Evolutionary conservation across 2,329 filamentous ascomycete species (phyloP).

Genomic region (Calonectria crousiana): DNA sequence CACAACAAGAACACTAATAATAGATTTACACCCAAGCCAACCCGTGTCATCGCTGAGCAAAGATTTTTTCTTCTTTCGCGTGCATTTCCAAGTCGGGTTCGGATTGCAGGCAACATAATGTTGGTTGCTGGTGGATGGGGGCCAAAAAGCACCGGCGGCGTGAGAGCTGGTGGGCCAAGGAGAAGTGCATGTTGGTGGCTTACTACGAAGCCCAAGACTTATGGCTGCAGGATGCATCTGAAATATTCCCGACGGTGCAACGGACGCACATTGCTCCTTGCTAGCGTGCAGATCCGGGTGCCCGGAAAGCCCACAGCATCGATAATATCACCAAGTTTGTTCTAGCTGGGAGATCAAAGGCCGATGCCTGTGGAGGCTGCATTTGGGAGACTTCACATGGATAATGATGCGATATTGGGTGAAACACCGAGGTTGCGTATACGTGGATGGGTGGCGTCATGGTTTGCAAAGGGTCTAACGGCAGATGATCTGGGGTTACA

Average conservation of each 20-base stretch:
- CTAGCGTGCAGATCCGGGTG: not conserved
- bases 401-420: not conserved
- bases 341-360: not conserved
- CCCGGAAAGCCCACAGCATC: not conserved
- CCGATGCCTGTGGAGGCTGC: too few relatives aligned
- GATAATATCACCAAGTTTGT: not conserved
- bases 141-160: not conserved
- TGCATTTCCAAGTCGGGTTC: not conserved
- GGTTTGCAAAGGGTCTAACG: not conserved
- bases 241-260: not conserved
- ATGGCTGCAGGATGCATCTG: not conserved
- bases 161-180: not conserved
- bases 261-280: not conserved
- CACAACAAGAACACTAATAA: not conserved
- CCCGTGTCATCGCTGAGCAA: too few relatives aligned
- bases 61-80: not conserved
- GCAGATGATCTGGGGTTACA: not conserved
- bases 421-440: not conserved
- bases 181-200: constrained; percentile 1
- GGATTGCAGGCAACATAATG: not conserved
- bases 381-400: not conserved
- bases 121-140: not conserved
- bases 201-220: not conserved
- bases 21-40: too few relatives aligned
- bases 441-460: not conserved